Percentiles rank a stretch among this genome's conserved stretches.
Evolutionary conservation across 2,329 filamentous ascomycete species (phyloP).

Genomic region (Coniochaeta pulveracea): DNA sequence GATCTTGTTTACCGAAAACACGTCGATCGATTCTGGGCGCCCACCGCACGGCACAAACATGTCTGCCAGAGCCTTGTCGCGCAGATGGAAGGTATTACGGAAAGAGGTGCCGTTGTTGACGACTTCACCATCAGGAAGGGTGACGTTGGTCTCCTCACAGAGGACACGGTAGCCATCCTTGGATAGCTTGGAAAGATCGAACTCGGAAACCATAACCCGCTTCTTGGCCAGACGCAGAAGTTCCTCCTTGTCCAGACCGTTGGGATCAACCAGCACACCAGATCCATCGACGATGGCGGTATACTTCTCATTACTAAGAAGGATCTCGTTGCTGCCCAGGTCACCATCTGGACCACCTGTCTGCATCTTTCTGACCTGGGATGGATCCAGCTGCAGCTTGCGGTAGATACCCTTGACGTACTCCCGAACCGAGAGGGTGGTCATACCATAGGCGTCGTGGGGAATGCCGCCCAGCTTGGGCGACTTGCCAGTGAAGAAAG

Average conservation of each 20-base stretch:
- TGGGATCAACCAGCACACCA: conserved; percentile 86
- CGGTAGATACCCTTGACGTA: conserved; percentile 96
- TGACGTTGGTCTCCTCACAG: conserved; percentile 81
- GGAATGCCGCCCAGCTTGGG: conserved; percentile 93
- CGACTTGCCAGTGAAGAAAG: conserved; percentile 98
- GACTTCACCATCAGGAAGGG: conserved; percentile 76
- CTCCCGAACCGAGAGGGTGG: conserved; percentile 88
- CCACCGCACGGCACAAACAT: conserved; percentile 93
- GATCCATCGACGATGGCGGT: conserved; percentile 91
- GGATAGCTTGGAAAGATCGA: conserved; percentile 76
- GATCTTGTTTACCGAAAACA: conserved; percentile 74
- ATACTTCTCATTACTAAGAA: conserved; percentile 93
- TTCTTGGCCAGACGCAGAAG: conserved; percentile 73
- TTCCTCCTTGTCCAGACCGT: conserved; percentile 77
- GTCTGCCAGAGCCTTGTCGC: conserved; percentile 66
- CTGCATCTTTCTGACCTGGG: conserved; percentile 83
- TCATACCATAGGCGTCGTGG: conserved; percentile 96
- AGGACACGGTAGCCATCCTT: conserved; percentile 82
- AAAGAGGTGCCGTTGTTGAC: conserved; percentile 88
- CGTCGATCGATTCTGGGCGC: conserved; percentile 90
- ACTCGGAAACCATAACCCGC: conserved; percentile 82
- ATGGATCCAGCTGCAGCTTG: conserved; percentile 82
- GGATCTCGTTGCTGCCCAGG: conserved; percentile 93
- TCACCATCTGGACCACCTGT: conserved; percentile 96
- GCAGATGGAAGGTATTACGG: conserved; percentile 95